Evolutionary conservation across 805 yeast genomes (phyloP), one percentile per base, ranked within the genome.

Genomic region (Saccharomycopsis babjevae): DNA sequence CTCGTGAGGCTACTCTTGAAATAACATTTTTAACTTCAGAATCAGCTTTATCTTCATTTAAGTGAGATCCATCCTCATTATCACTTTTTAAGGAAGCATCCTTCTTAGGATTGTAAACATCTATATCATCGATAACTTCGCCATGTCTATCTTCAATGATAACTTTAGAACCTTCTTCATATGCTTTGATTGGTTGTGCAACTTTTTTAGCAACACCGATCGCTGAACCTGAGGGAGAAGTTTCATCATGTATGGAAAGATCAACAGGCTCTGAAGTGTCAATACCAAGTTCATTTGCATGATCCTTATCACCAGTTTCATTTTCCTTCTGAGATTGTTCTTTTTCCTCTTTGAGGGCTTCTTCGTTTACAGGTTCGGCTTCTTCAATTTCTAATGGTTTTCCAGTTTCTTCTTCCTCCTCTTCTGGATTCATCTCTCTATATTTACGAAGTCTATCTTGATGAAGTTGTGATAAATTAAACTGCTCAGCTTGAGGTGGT

Each of bases 81-180:
- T 1, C 8, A 30, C 10, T 28, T 10, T 46, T 46, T 28, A 22
- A 10, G n/a, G 65, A 66, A 46, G 36, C 40, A 38, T 64, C 60
- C 5, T 61, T 57, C 16, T 62, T 62, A 13, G 56, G 50, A 11
- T 39, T 28, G 15, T 43, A 40, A 15, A 57, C 57, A 25, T 54
- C 34, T 10, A 46, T 54, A 42, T 57, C 59, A 58, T 82, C 84
- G 57, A 93, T 68, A 54, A 91, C 79, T 69, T 92, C 97, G 60
- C 98, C 98, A 56, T 84, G 78, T 60, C 80, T 82, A 72, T 91
- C 94, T 70, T 93, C 99, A 60, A 93, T 77, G 59, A 92, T 80
- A 42, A 92, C 71, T 52, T 79, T 76, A 42, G 76, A 67, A 30
- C 96, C 97, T 66, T 90, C 96, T 56, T 82, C 83, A 70, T 81